These are phyloP conservation scores for Aspergillus intermedius DNA, from an alignment of 2,329 filamentous ascomycete genomes.

Conservation along the genomic window DNA sequence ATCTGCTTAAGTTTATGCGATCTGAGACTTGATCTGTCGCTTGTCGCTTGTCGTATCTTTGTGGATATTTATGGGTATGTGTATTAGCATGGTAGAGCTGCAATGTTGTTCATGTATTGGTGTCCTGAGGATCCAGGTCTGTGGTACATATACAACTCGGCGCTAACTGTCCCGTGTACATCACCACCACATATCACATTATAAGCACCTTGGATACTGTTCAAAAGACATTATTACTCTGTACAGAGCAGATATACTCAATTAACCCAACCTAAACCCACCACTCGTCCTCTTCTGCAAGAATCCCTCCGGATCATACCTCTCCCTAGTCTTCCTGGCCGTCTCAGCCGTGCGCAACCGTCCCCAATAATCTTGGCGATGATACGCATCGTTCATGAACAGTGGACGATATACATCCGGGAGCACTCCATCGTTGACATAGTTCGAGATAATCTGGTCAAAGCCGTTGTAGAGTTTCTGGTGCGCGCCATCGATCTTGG, in stretches of 20 bases:
- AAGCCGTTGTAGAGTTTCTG: slow-evolving; percentile 34
- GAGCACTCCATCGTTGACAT: slow-evolving; percentile 28
- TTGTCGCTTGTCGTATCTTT: too few species aligned
- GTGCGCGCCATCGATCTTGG: slow-evolving; percentile 34
- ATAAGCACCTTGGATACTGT: too few species aligned
- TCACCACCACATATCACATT: too few species aligned
- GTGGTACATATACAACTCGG: too few species aligned
- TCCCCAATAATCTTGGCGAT: slow-evolving; percentile 40
- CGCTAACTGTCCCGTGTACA: too few species aligned
- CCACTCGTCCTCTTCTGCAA: slow-evolving; percentile 36
- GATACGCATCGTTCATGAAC: slow-evolving; percentile 44
- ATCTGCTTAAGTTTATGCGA: too few species aligned
- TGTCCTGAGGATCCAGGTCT: too few species aligned
- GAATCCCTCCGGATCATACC: slow-evolving; percentile 36
- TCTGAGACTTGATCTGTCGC: too few species aligned
- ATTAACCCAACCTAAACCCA: slow-evolving; percentile 27
- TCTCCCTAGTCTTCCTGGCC: slow-evolving; percentile 27
- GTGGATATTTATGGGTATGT: too few species aligned
- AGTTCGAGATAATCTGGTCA: slow-evolving; percentile 27
- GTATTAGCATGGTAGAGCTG: too few species aligned
- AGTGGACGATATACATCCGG: slow-evolving; percentile 38
- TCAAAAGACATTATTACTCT: background rate
- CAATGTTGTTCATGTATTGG: too few species aligned
- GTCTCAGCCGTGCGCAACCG: slow-evolving; percentile 28
- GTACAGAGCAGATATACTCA: background rate